Evolutionary conservation across 768 basidiomycete genomes (phyloP).

Genomic region (Psilocybe tampanensis): DNA sequence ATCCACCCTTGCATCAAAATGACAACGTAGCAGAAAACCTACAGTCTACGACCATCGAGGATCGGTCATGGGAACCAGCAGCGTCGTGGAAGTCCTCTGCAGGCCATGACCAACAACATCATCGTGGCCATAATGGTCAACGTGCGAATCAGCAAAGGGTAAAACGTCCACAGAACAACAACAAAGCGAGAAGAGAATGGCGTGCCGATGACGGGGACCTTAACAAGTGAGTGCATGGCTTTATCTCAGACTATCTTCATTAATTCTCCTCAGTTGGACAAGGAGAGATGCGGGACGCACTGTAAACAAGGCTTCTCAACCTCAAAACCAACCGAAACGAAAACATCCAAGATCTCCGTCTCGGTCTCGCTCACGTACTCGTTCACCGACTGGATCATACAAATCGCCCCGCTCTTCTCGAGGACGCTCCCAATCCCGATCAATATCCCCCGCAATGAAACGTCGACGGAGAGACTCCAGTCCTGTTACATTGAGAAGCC

Average conservation of each 20-base stretch:
- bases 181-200: constrained; percentile 51
- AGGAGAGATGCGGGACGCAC: constrained; percentile 52
- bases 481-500: constrained; percentile 46
- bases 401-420: constrained; percentile 66
- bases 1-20: constrained; percentile 23
- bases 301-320: constrained; percentile 38
- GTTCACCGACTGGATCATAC: constrained; percentile 66
- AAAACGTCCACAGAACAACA: constrained; percentile 35
- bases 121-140: constrained; percentile 39
- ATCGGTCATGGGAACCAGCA: constrained; percentile 75
- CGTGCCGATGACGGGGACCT: constrained; percentile 63
- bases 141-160: constrained; percentile 34
- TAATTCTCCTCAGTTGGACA: constrained; percentile 56
- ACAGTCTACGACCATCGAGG: constrained; percentile 37
- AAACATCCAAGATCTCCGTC: constrained; percentile 53
- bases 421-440: constrained; percentile 65
- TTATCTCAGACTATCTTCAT: background rate
- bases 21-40: constrained; percentile 31
- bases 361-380: constrained; percentile 64
- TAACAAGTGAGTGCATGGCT: constrained; percentile 77
- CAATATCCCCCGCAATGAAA: constrained; percentile 59
- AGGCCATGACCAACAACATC: constrained; percentile 36
- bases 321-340: constrained; percentile 36
- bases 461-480: constrained; percentile 56
- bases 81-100: constrained; percentile 60